Percentiles rank a stretch among this genome's conserved stretches.
Conservation (phyloP, 345 rosid species). For the Camelina sativa region DNA sequence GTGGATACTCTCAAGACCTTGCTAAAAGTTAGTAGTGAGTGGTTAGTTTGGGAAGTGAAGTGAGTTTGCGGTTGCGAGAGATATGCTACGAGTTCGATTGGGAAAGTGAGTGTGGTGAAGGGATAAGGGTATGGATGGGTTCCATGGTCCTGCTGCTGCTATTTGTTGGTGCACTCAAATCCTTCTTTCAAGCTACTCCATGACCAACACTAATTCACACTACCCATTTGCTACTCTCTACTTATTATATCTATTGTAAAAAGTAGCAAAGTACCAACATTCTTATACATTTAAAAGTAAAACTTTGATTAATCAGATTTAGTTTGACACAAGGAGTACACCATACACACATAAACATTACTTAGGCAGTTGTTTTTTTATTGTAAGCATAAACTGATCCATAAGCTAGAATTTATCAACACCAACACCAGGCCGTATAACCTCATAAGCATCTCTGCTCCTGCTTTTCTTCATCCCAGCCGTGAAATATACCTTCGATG, state of each 20-base stretch:
- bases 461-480: constrained; percentile 84
- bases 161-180: constrained; percentile 8
- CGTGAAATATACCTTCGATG: constrained; percentile 75
- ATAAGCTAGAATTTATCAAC: constrained; percentile 73
- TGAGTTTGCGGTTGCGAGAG: too few species aligned
- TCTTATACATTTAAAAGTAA: constrained; percentile 12
- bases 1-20: too few species aligned
- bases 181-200: constrained; percentile 19
- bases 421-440: constrained; percentile 65
- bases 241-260: not conserved
- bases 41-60: too few species aligned
- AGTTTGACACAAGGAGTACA: constrained; percentile 8
- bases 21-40: constrained; percentile 31
- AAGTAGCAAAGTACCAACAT: constrained; percentile 18
- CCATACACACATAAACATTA: constrained; percentile 25
- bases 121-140: constrained; percentile 15
- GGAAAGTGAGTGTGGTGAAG: not conserved
- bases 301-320: constrained; percentile 26
- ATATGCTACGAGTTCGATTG: constrained; percentile 37
- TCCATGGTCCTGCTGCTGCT: constrained; percentile 13
- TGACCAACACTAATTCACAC: constrained; percentile 6
- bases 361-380: not conserved
- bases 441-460: constrained; percentile 81
- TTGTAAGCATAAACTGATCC: constrained; percentile 14
- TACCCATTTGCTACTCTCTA: not conserved